Evolutionary conservation across 2,329 filamentous ascomycete genomes (phyloP).

Genomic region (Aureobasidium sp.): DNA sequence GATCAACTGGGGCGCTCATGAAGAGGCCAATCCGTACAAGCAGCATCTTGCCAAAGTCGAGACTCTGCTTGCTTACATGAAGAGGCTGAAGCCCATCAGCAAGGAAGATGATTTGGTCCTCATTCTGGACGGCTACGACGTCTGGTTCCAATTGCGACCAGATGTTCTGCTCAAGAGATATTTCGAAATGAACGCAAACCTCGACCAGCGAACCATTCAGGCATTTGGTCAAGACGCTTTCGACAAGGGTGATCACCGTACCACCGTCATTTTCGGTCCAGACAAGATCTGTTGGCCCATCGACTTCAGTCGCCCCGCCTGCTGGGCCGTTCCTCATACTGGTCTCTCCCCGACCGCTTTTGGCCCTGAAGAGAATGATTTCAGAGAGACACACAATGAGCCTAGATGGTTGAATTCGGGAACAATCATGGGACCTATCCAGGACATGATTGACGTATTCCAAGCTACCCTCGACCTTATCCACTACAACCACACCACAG

Average conservation of each 20-base stretch:
- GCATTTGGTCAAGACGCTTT: constrained; percentile 5
- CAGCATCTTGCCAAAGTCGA: constrained; percentile 38
- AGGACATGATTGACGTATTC: constrained; percentile 32
- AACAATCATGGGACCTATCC: constrained; percentile 36
- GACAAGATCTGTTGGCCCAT: constrained; percentile 28
- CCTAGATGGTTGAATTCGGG: constrained; percentile 43
- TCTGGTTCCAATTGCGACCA: constrained; percentile 57
- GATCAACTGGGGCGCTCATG: constrained; percentile 35
- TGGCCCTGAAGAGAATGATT: constrained; percentile 23
- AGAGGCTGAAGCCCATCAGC: constrained; percentile 21
- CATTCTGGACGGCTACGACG: constrained; percentile 55
- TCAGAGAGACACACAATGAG: constrained; percentile 28
- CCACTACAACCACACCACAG: constrained; percentile 23
- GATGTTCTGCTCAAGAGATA: constrained; percentile 57
- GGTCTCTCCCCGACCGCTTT: constrained; percentile 32
- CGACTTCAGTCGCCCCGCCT: constrained; percentile 22
- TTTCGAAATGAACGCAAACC: constrained; percentile 37
- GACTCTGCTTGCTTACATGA: constrained; percentile 40
- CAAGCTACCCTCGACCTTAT: constrained; percentile 32
- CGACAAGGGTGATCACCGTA: constrained; percentile 2
- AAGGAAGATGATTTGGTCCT: constrained; percentile 50
- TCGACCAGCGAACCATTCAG: constrained; percentile 15
- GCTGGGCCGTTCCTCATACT: constrained; percentile 24
- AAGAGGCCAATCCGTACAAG: constrained; percentile 27
- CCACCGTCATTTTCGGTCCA: constrained; percentile 24